Evolutionary conservation across 805 yeast species (phyloP).

Genomic region (Sporopachydermia quercuum): DNA sequence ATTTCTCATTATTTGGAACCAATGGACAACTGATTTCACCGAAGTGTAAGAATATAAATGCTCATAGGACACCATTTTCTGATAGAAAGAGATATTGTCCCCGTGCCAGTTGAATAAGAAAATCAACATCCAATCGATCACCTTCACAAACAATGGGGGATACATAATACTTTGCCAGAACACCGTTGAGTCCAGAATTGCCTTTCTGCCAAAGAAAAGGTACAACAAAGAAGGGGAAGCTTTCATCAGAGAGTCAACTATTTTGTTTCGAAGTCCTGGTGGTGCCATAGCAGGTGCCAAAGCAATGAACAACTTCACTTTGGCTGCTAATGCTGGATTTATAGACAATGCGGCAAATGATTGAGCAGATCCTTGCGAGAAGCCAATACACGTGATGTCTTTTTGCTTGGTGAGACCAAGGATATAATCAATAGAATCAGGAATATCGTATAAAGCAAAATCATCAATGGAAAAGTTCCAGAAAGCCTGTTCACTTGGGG

Average conservation of each 20-base stretch:
- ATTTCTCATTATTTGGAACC: slow-evolving; percentile 81
- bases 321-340: slow-evolving; percentile 43
- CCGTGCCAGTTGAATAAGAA: slow-evolving; percentile 72
- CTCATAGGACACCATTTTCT: slow-evolving; percentile 67
- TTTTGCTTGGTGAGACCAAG: slow-evolving; percentile 31
- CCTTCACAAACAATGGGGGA: slow-evolving; percentile 56
- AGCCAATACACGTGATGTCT: slow-evolving; percentile 62
- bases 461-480: slow-evolving; percentile 92
- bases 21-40: slow-evolving; percentile 87
- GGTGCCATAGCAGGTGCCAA: slow-evolving; percentile 94
- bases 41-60: slow-evolving; percentile 86
- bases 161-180: slow-evolving; percentile 71
- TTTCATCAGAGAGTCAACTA: slow-evolving; percentile 60
- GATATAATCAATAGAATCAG: slow-evolving; percentile 65
- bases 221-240: slow-evolving; percentile 64
- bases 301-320: slow-evolving; percentile 51
- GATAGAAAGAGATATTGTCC: slow-evolving; percentile 50
- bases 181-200: slow-evolving; percentile 59
- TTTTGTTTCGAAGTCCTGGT: slow-evolving; percentile 59
- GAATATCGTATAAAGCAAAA: slow-evolving; percentile 82
- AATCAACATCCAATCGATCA: slow-evolving; percentile 58
- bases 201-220: slow-evolving; percentile 56
- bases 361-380: slow-evolving; percentile 91
- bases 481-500: slow-evolving; percentile 34
- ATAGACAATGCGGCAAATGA: slow-evolving; percentile 70